Evolutionary conservation across 2,329 filamentous ascomycete species (phyloP).

Genomic region (Fusarium setosum): DNA sequence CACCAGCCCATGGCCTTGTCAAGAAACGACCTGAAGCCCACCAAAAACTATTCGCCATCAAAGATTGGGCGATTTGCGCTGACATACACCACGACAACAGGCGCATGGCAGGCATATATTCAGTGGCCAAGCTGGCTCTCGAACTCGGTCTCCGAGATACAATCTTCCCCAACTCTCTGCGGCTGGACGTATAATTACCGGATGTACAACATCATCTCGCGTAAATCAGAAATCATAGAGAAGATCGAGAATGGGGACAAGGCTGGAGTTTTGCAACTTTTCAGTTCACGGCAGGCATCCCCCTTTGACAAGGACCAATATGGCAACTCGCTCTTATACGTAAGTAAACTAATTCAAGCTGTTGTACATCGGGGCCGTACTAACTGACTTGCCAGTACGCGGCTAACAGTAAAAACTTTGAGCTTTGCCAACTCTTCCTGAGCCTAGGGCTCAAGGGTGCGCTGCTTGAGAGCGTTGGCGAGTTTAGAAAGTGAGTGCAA

Average conservation of each 20-base stretch:
- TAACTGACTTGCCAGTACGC: slow-evolving; percentile 20
- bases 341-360: not conserved
- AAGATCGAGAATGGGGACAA: slow-evolving; percentile 24
- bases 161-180: slow-evolving; percentile 15
- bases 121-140: slow-evolving; percentile 43
- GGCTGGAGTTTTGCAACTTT: slow-evolving; percentile 34
- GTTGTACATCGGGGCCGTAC: not conserved
- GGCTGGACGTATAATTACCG: slow-evolving; percentile 37
- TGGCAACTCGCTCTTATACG: slow-evolving; percentile 31
- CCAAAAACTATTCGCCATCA: slow-evolving; percentile 13
- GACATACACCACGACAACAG: slow-evolving; percentile 2
- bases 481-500: not conserved
- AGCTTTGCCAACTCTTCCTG: slow-evolving; percentile 26
- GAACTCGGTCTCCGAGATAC: slow-evolving; percentile 21
- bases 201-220: slow-evolving; percentile 36
- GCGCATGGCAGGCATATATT: slow-evolving; percentile 36
- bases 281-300: slow-evolving; percentile 31
- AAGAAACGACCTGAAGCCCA: not conserved
- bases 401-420: not conserved
- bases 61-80: slow-evolving; percentile 22
- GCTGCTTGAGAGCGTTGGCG: not conserved
- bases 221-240: slow-evolving; percentile 23
- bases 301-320: slow-evolving; percentile 34
- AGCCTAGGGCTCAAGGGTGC: slow-evolving; percentile 23
- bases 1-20: not conserved